Evolutionary conservation across 192 early-diverging fungal species (phyloP), one percentile per base, ranked within the genome.

Genomic region (Obelidium mucronatum): DNA sequence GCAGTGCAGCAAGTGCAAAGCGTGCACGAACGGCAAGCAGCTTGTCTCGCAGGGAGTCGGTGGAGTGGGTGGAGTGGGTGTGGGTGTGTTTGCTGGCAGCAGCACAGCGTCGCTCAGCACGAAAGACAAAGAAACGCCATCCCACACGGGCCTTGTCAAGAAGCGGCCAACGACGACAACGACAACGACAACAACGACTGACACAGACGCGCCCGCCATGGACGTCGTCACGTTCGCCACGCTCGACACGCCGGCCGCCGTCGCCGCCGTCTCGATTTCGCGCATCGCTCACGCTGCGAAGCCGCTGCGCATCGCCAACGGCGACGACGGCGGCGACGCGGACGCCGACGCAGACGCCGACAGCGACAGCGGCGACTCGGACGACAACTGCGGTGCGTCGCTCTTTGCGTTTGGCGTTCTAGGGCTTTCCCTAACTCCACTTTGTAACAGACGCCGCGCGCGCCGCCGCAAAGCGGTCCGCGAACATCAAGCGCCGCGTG

Each of bases 201-300:
- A 17, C n/a, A 13, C 51, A 17, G 51, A 17, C 15, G 51, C 51
- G 51, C 15, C 13, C 13, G 15, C 15, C 51, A 66, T 66, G 64
- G 64, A 66, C 30, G 17, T 66, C 30, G 37, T 31, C 34, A 66
- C 37, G 11, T 42, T 66, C 63, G 26, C 66, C 22, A 35, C 69
- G 22, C 24, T 58, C 13, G 54, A 72, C 53, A 58, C 69, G 0
- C 40, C 74, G 2, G 35, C 44, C 62, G 74, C 74, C 36, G 74
- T 76, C 44, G 74, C 74, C 13, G 74, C 74, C 30, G 74, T 76
- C 2, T 76, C 74, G 13, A 76, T 76, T 19, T 54, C 42, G 6
- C 36, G 74, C 24, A 48, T 4, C 33, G 64, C 22, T 48, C 44
- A 48, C 11, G 56, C 24, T 6, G 31, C 63, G 37, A 65, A 8